phyloP scores from a whole-genome alignment of 176 grass and related monocot genomes.

The Raddia guianensis region DNA sequence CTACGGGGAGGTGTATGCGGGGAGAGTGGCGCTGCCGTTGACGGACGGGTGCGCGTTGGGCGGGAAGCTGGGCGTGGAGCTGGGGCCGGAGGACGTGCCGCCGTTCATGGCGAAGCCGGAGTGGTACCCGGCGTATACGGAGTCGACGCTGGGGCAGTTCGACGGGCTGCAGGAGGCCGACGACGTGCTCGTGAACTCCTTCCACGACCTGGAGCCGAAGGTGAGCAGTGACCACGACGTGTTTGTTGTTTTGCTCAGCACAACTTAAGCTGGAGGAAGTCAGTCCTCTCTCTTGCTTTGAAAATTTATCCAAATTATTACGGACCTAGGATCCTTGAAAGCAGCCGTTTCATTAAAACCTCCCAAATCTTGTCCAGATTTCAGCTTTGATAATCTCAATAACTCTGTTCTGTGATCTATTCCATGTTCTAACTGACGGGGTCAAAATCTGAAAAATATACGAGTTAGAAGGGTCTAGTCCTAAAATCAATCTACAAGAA shows the following conservation, averaged over 20 bases:
- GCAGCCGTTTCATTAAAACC: too few relatives aligned
- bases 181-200: conserved; percentile 44
- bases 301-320: too few relatives aligned
- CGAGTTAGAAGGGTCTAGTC: too few relatives aligned
- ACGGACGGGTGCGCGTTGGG: neutral
- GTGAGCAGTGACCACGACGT: neutral
- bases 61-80: conserved; percentile 3
- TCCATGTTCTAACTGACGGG: too few relatives aligned
- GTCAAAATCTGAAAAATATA: too few relatives aligned
- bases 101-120: conserved; percentile 25
- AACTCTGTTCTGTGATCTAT: too few relatives aligned
- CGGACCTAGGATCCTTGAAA: too few relatives aligned
- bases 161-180: conserved; percentile 20
- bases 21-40: neutral
- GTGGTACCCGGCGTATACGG: neutral
- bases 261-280: too few relatives aligned
- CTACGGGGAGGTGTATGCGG: conserved; percentile 41
- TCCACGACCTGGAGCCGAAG: conserved; percentile 24
- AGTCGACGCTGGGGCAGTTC: neutral
- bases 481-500: too few relatives aligned
- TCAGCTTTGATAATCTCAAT: too few relatives aligned
- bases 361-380: too few relatives aligned
- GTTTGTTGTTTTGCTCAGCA: neutral
- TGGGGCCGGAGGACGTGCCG: conserved; percentile 16
- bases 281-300: too few relatives aligned